Evolutionary conservation across 768 basidiomycete genomes (phyloP).

Genomic region (Postia placenta): DNA sequence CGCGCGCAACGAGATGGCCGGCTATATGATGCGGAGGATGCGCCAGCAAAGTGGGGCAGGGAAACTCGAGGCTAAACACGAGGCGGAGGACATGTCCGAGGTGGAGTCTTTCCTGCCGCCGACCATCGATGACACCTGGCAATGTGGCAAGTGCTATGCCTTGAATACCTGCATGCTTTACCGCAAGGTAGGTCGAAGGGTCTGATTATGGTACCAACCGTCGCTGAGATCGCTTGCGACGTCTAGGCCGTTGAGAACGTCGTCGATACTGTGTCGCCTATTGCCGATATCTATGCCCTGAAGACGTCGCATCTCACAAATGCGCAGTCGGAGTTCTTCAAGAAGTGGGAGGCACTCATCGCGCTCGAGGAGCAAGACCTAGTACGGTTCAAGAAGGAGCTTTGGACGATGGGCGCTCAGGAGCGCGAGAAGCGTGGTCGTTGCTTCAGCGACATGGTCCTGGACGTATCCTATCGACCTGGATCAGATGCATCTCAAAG

Average conservation of each 20-base stretch:
- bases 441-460: slow-evolving; percentile 77
- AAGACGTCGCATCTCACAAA: slow-evolving; percentile 79
- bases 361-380: slow-evolving; percentile 85
- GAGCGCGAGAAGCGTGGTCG: slow-evolving; percentile 79
- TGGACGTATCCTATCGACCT: slow-evolving; percentile 40
- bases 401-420: slow-evolving; percentile 85
- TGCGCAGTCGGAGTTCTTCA: slow-evolving; percentile 71
- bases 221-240: too few species aligned
- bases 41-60: slow-evolving; percentile 1
- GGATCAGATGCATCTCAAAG: slow-evolving; percentile 4
- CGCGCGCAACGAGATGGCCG: slow-evolving; percentile 79
- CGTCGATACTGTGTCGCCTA: slow-evolving; percentile 43
- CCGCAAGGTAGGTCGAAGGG: slow-evolving; percentile 66
- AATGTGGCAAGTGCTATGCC: slow-evolving; percentile 77
- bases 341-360: slow-evolving; percentile 84
- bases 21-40: slow-evolving; percentile 58
- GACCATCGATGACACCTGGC: slow-evolving; percentile 75
- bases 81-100: slow-evolving; percentile 24
- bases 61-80: background rate
- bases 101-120: slow-evolving; percentile 69
- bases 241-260: slow-evolving; percentile 65
- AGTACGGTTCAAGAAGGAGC: slow-evolving; percentile 77
- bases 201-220: slow-evolving; percentile 2
- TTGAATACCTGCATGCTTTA: slow-evolving; percentile 92
- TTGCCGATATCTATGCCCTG: slow-evolving; percentile 62